phyloP scores from a whole-genome alignment of 371 early-diverging fungal genomes.

The Rhizopus delemar region DNA sequence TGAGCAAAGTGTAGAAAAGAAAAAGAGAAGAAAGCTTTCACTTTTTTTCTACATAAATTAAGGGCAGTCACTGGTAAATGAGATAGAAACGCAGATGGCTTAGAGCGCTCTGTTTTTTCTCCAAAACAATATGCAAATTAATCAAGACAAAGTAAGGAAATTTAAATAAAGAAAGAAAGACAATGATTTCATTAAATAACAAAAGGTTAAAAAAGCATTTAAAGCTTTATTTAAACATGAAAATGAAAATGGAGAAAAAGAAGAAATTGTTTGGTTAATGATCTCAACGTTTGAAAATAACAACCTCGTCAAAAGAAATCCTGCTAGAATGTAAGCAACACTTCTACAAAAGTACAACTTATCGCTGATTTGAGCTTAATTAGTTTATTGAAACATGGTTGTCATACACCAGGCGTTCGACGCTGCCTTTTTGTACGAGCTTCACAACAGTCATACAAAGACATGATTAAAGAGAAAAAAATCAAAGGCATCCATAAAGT shows the following conservation, averaged over 20 bases:
- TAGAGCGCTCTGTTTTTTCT: slow-evolving; percentile 10
- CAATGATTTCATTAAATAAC: not conserved
- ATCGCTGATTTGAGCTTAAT: not conserved
- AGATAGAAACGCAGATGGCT: slow-evolving; percentile 12
- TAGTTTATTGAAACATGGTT: slow-evolving; percentile 46
- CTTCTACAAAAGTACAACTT: not conserved
- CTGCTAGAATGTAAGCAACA: slow-evolving; percentile 36
- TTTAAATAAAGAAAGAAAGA: not conserved
- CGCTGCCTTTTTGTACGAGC: slow-evolving; percentile 87
- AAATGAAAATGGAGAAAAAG: slow-evolving; percentile 17
- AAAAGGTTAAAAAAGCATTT: slow-evolving; percentile 39
- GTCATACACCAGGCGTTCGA: slow-evolving; percentile 38
- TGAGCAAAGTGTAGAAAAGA: slow-evolving; percentile 3
- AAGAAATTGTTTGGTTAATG: slow-evolving; percentile 44
- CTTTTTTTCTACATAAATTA: slow-evolving; percentile 3
- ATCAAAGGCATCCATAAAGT: slow-evolving; percentile 69
- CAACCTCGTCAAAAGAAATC: slow-evolving; percentile 21
- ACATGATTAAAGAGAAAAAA: slow-evolving; percentile 62
- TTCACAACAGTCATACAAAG: slow-evolving; percentile 75
- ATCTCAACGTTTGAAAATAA: slow-evolving; percentile 31
- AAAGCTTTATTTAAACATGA: slow-evolving; percentile 40
- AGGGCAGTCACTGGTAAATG: not conserved
- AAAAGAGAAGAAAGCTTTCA: slow-evolving; percentile 3
- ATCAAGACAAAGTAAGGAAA: slow-evolving; percentile 20
- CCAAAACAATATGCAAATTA: slow-evolving; percentile 13